These are phyloP conservation scores for Chaetoceros muelleri DNA, from an alignment of 108 stramenopile genomes.

Conservation along the genomic window DNA sequence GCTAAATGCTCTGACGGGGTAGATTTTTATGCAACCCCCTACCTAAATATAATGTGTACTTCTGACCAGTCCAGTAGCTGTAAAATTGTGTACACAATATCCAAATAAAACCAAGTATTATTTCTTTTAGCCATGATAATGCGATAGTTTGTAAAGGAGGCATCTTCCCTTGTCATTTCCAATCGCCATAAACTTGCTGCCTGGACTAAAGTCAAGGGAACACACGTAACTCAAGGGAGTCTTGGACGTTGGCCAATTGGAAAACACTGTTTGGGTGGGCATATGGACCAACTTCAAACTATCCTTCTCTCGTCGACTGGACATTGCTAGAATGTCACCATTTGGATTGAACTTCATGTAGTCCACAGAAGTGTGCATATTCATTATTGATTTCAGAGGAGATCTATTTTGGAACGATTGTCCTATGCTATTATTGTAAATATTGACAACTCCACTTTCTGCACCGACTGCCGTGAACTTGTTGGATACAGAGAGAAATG, in stretches of 20 bases:
- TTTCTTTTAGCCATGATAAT: slow-evolving; percentile 26
- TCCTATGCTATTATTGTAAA: slow-evolving; percentile 45
- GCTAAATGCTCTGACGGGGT: too few species aligned
- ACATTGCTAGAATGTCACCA: slow-evolving; percentile 90
- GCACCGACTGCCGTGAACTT: slow-evolving; percentile 79
- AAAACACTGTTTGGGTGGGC: slow-evolving; percentile 84
- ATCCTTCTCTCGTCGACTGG: slow-evolving; percentile 73
- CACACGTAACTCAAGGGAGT: slow-evolving; percentile 93
- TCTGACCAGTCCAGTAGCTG: too few species aligned
- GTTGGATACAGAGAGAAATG: slow-evolving; percentile 53
- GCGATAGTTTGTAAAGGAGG: slow-evolving; percentile 77
- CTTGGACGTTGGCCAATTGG: slow-evolving; percentile 95
- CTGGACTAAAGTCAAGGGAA: slow-evolving; percentile 89
- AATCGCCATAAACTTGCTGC: slow-evolving; percentile 71
- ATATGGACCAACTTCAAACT: slow-evolving; percentile 85
- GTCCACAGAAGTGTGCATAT: slow-evolving; percentile 80
- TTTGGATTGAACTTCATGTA: slow-evolving; percentile 73
- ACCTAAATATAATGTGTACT: too few species aligned
- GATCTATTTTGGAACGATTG: slow-evolving; percentile 1
- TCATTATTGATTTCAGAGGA: slow-evolving; percentile 92
- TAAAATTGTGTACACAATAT: too few species aligned
- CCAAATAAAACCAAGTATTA: too few species aligned
- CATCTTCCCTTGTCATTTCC: slow-evolving; percentile 96
- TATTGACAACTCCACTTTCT: slow-evolving; percentile 92
- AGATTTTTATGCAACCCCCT: too few species aligned